Evolutionary conservation across 345 rosid genomes (phyloP).

Genomic region (Draba incana): DNA sequence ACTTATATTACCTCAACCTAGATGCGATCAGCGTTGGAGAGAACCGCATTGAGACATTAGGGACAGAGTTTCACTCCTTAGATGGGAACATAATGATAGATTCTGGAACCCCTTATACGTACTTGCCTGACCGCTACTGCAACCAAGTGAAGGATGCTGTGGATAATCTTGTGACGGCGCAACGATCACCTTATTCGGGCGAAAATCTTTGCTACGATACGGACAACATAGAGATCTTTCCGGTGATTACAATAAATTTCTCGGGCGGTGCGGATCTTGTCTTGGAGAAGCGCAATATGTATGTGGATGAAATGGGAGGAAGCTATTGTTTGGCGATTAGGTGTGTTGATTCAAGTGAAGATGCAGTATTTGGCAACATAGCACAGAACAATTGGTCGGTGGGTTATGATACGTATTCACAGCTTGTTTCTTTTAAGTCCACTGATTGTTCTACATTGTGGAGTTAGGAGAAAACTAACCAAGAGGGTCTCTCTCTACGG

Average conservation of each 20-base stretch:
- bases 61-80: slow-evolving; percentile 21
- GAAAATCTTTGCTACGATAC: slow-evolving; percentile 11
- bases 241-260: slow-evolving; percentile 1
- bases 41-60: slow-evolving; percentile 11
- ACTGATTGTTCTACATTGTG: slow-evolving; percentile 26
- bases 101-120: slow-evolving; percentile 11
- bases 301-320: background rate
- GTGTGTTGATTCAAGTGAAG: background rate
- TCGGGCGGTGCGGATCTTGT: background rate
- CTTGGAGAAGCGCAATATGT: background rate
- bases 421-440: slow-evolving; percentile 25
- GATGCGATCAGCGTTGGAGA: slow-evolving; percentile 17
- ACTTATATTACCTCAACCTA: slow-evolving; percentile 30
- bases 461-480: background rate
- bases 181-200: background rate
- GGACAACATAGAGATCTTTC: background rate
- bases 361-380: slow-evolving; percentile 26
- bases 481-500: background rate
- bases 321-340: background rate
- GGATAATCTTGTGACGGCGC: background rate
- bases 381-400: slow-evolving; percentile 29
- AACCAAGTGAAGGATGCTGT: slow-evolving; percentile 9
- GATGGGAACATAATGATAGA: slow-evolving; percentile 23
- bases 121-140: slow-evolving; percentile 12
- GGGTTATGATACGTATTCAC: slow-evolving; percentile 28